These are phyloP conservation scores for Colletotrichum kahawae DNA, from an alignment of 2,329 filamentous ascomycete species.

Conservation along the genomic window DNA sequence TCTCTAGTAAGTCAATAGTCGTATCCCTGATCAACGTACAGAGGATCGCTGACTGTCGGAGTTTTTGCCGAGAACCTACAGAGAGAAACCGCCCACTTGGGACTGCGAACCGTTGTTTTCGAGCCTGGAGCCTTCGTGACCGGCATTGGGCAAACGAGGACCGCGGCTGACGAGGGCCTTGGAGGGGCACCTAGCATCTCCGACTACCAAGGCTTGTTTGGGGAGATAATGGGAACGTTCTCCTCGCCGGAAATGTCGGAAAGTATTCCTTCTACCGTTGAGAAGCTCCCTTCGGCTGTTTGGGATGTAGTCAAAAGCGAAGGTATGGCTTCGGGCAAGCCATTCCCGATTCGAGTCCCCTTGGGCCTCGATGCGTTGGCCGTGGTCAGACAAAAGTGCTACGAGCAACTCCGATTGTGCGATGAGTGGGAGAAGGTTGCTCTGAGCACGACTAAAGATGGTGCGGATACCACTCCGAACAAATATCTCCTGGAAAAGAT, in stretches of 20 bases:
- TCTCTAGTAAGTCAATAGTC: neutral
- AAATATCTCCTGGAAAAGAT: neutral
- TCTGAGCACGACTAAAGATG: neutral
- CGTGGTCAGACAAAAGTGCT: constrained; percentile 25
- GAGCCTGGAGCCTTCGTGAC: constrained; percentile 11
- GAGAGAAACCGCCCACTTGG: neutral
- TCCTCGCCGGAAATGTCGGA: constrained; percentile 18
- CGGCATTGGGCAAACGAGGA: constrained; percentile 24
- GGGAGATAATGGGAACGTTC: constrained; percentile 26
- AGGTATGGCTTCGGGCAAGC: constrained; percentile 26
- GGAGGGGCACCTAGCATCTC: neutral
- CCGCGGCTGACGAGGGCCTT: constrained; percentile 17
- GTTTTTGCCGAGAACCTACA: neutral
- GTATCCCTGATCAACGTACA: neutral
- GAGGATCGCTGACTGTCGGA: neutral
- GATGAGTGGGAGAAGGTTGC: neutral
- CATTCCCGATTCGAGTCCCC: constrained; percentile 30
- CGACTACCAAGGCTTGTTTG: constrained; percentile 27
- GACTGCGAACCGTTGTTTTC: neutral
- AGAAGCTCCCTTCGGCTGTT: constrained; percentile 26
- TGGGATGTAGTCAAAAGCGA: constrained; percentile 33
- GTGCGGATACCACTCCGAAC: neutral
- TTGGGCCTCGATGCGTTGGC: constrained; percentile 34
- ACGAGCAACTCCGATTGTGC: constrained; percentile 20
- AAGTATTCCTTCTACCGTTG: constrained; percentile 31